Conservation (phyloP, 2,329 filamentous ascomycete species). For the Claviceps purpurea region DNA sequence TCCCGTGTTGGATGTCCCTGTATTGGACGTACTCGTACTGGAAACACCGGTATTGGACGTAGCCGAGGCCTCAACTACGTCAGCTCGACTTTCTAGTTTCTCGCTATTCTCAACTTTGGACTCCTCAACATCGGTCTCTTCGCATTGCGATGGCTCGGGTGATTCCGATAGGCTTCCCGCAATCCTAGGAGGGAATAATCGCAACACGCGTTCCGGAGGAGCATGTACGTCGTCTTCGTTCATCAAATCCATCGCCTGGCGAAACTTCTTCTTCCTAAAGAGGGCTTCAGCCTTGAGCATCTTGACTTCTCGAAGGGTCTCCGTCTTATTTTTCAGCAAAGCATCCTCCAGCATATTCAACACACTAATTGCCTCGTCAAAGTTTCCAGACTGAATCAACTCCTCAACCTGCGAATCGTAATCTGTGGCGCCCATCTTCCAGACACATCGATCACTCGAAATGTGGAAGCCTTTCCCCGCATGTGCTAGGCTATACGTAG, state of each 20-base stretch:
- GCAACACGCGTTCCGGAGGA: constrained; percentile 77
- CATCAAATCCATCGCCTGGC: constrained; percentile 79
- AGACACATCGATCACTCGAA: constrained; percentile 78
- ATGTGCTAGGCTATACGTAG: constrained; percentile 86
- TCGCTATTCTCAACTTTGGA: constrained; percentile 16
- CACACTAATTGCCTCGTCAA: constrained; percentile 87
- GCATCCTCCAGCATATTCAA: constrained; percentile 87
- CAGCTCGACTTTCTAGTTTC: constrained; percentile 15
- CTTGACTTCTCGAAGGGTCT: constrained; percentile 71
- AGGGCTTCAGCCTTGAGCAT: constrained; percentile 80
- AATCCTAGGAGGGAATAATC: constrained; percentile 70
- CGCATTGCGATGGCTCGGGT: constrained; percentile 22
- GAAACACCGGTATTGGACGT: constrained; percentile 22
- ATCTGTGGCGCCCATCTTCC: constrained; percentile 88
- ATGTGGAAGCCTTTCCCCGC: constrained; percentile 93
- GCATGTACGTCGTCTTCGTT: constrained; percentile 72
- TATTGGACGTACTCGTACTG: too few relatives aligned
- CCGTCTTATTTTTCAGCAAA: constrained; percentile 67
- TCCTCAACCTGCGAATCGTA: constrained; percentile 85
- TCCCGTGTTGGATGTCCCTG: constrained; percentile 15
- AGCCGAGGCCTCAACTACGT: constrained; percentile 13
- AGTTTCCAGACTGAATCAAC: constrained; percentile 56
- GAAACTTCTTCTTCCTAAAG: constrained; percentile 72
- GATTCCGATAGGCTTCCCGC: constrained; percentile 65
- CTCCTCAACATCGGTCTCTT: constrained; percentile 28